Base-by-base conservation (phyloP, 306 rosid genomes). In the Malus fusca region DNA sequence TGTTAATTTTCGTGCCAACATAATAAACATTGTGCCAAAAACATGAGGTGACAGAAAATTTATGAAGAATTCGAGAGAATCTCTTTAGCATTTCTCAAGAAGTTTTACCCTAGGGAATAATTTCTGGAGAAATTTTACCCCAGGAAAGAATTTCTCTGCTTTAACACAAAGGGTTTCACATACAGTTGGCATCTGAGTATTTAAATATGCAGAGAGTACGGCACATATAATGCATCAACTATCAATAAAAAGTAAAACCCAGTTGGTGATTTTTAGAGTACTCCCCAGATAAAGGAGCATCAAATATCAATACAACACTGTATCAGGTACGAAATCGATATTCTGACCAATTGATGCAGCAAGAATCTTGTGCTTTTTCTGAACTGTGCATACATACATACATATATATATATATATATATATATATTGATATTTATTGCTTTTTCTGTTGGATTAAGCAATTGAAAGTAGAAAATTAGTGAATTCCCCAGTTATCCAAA, bases 351-450 rank as follows among this genome's bases (percentile, higher is more conserved):
- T 66, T 64, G 71, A 70, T 72, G 58, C 87, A 70, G 84, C 72
- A 31, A 74, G 82, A 87, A 87, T 84, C 86, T 75, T 81, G 74
- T 77, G 82, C 77, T 67, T 81, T 61, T 81, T 58, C 78, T 52
- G 44, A 72, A 44, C 25, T 67, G 60, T 66, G 8, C 1, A 18
- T 18, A 4, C 8, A 1, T 17, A 48, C 55, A 48, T 48, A 40
- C 11, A 40, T 40, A 25, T 1, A 25, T 25, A 25, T 1, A 25
- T 25, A 25, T 25, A 26, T 26, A 26, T 26, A 26, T 26, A 40
- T 0, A 48, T 48, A 4, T 48, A 17, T 40, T 42, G 26, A 17
- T 66, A 23, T 59, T n/a, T 8, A 60, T 60, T 31, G 30, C 35
- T 17, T 52, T 15, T 35, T n/a, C 19, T 31, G 21, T n/a, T 42